Evolutionary conservation across 345 rosid genomes (phyloP).

Genomic region (Crucihimalaya himalaica): DNA sequence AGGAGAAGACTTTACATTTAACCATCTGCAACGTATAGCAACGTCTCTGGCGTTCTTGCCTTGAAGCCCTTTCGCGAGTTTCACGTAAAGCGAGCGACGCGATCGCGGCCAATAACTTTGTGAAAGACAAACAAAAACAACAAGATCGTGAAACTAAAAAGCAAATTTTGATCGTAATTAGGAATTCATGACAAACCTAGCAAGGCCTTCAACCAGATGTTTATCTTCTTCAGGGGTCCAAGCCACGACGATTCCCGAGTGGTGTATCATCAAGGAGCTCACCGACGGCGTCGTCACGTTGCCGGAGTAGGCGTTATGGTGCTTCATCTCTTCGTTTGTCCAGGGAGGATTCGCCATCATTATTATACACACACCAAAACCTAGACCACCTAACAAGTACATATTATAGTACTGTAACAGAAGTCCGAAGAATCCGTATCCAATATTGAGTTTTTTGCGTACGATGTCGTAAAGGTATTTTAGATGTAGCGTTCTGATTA

Average conservation of each 20-base stretch:
- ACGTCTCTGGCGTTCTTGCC: conserved; percentile 76
- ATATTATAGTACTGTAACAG: no score
- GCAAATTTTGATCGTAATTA: neutral
- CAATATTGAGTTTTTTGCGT: no score
- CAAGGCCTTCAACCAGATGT: neutral
- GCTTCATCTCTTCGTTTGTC: conserved; percentile 20
- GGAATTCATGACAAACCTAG: conserved; percentile 6
- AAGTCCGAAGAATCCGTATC: no score
- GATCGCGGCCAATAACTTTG: conserved; percentile 55
- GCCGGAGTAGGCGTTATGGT: neutral
- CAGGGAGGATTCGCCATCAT: conserved; percentile 12
- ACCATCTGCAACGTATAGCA: conserved; percentile 79
- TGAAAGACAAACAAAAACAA: neutral
- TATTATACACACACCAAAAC: neutral
- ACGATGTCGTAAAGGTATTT: no score
- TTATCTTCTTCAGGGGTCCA: conserved; percentile 20
- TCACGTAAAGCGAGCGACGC: conserved; percentile 52
- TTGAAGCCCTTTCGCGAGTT: conserved; percentile 56
- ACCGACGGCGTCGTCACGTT: neutral
- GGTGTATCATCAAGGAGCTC: neutral
- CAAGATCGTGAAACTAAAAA: neutral
- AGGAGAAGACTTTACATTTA: conserved; percentile 45
- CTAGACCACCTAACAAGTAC: neutral
- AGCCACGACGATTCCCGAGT: neutral
- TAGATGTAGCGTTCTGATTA: no score